Conservation (phyloP, 2,329 filamentous ascomycete species). For the Alternaria viburni region DNA sequence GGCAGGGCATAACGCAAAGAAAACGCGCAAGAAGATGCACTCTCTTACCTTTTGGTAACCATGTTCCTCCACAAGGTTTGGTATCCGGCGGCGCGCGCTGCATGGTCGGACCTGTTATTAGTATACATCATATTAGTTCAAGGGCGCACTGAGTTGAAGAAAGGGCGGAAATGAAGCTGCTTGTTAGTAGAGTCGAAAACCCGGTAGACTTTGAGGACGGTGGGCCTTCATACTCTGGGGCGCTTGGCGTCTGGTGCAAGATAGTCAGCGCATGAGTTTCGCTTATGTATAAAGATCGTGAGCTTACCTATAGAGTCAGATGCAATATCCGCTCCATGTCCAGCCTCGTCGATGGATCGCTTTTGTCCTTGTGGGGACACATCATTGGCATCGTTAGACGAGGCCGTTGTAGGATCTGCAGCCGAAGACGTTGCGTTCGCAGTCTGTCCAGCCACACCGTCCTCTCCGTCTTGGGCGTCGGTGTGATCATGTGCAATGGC, state of each 20-base stretch:
- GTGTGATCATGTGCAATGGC: conserved; percentile 17
- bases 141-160: neutral
- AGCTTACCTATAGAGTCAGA: conserved; percentile 38
- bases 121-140: conserved; percentile 11
- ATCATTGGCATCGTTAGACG: conserved; percentile 28
- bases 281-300: neutral
- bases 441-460: conserved; percentile 29
- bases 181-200: conserved; percentile 24
- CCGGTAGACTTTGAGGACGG: conserved; percentile 25
- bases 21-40: conserved; percentile 5
- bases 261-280: conserved; percentile 16
- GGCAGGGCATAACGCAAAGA: conserved; percentile 3
- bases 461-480: conserved; percentile 30
- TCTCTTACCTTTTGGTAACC: conserved; percentile 10
- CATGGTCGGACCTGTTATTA: conserved; percentile 10
- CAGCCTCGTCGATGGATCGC: conserved; percentile 42
- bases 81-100: neutral
- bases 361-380: conserved; percentile 42
- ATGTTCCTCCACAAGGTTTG: neutral
- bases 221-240: conserved; percentile 34
- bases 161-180: conserved; percentile 12
- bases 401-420: conserved; percentile 34
- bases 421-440: conserved; percentile 33
- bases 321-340: conserved; percentile 33
- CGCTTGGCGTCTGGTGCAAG: conserved; percentile 37